Evolutionary conservation across 106 monocot genomes (phyloP).

Genomic region (Posidonia australis): DNA sequence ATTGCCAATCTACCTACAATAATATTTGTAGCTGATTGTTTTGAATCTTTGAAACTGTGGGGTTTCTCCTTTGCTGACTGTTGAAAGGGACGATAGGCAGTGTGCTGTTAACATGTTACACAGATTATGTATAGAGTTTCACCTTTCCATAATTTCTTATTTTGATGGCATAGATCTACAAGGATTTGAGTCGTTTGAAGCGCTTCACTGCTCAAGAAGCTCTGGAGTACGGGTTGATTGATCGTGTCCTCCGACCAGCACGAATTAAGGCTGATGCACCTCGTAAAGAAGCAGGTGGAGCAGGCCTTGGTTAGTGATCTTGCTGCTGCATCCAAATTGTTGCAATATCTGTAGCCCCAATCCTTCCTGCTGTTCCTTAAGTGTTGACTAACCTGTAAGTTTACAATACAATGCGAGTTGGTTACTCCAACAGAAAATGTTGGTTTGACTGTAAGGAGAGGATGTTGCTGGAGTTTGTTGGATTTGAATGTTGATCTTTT

Average conservation of each 20-base stretch:
- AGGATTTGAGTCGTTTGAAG: slow-evolving; percentile 71
- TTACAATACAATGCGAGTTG: no score
- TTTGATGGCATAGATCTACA: slow-evolving; percentile 45
- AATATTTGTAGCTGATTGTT: no score
- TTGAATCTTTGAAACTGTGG: no score
- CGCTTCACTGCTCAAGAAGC: slow-evolving; percentile 79
- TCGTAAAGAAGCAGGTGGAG: slow-evolving; percentile 32
- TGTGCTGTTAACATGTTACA: background rate
- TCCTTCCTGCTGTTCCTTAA: no score
- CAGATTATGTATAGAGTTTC: background rate
- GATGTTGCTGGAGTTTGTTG: no score
- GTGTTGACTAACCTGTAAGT: no score
- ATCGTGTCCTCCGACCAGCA: slow-evolving; percentile 57
- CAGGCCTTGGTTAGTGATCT: slow-evolving; percentile 46
- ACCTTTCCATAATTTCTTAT: background rate
- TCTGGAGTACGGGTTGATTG: slow-evolving; percentile 81
- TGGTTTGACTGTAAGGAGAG: no score
- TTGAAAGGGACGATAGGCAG: background rate
- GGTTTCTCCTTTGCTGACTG: no score
- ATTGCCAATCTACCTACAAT: no score
- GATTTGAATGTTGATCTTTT: no score
- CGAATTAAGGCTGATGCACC: slow-evolving; percentile 69
- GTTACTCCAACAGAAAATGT: no score
- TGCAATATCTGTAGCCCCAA: no score
- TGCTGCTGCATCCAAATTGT: background rate